phyloP scores from a whole-genome alignment of 345 rosid species.

The Lepidium sativum region DNA sequence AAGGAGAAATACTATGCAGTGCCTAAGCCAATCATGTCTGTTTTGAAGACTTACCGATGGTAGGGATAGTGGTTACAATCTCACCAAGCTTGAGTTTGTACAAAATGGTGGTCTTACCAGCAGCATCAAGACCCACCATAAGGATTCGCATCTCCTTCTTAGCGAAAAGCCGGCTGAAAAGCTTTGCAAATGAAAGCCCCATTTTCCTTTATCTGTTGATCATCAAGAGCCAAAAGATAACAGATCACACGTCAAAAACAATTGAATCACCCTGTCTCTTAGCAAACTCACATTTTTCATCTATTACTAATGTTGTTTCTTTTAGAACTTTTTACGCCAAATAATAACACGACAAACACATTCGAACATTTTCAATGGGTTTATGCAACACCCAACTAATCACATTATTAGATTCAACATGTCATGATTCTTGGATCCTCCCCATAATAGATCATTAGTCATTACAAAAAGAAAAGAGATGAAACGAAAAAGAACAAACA shows the following conservation, averaged over 20 bases:
- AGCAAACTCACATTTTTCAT: neutral
- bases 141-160: slow-evolving; percentile 73
- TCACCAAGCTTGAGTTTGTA: slow-evolving; percentile 71
- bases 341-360: neutral
- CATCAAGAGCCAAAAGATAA: neutral
- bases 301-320: neutral
- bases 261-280: neutral
- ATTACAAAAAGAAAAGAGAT: neutral
- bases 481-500: neutral
- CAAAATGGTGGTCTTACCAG: slow-evolving; percentile 70
- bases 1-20: neutral
- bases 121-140: slow-evolving; percentile 78
- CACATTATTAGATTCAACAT: neutral
- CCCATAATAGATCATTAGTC: neutral
- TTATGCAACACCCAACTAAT: neutral
- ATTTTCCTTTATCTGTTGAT: slow-evolving; percentile 23
- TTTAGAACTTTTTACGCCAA: neutral
- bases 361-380: neutral
- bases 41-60: slow-evolving; percentile 41
- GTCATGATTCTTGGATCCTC: neutral
- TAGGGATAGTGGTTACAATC: slow-evolving; percentile 67
- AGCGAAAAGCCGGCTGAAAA: slow-evolving; percentile 57
- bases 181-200: slow-evolving; percentile 65
- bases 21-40: neutral
- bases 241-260: neutral